These are phyloP conservation scores for Microglena sp. DNA, from an alignment of 139 green algal species.

Conservation along the genomic window DNA sequence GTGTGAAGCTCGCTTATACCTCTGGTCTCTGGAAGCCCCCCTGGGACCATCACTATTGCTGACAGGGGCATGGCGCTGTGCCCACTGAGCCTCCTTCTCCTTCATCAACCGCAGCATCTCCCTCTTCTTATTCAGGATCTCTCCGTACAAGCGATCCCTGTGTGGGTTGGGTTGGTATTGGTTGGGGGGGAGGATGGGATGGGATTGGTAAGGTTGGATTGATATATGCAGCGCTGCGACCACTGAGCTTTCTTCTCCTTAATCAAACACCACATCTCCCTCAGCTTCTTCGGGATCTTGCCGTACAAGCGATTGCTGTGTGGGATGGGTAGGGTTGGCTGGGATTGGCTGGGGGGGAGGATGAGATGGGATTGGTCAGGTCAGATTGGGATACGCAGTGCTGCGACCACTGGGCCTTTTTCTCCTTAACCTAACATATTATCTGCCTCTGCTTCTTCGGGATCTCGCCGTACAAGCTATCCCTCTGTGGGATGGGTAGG, in stretches of 20 bases:
- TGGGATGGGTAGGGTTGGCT: neutral
- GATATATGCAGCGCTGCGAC: too few relatives aligned
- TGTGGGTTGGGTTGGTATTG: conserved; percentile 31
- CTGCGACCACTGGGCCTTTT: too few relatives aligned
- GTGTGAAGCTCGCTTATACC: too few relatives aligned
- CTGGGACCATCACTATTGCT: too few relatives aligned
- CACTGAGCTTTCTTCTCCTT: conserved; percentile 44
- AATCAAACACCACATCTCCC: conserved; percentile 54
- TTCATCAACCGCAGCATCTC: conserved; percentile 54
- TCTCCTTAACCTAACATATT: conserved; percentile 40
- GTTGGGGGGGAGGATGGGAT: too few relatives aligned
- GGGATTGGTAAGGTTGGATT: neutral
- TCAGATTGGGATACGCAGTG: neutral
- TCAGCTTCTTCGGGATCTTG: conserved; percentile 81
- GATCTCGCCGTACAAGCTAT: conserved; percentile 83
- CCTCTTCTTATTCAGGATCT: conserved; percentile 83
- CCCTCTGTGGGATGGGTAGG: too few relatives aligned
- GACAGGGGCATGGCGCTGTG: too few relatives aligned
- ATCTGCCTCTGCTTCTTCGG: conserved; percentile 78
- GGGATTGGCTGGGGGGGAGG: too few relatives aligned
- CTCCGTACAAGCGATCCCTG: conserved; percentile 75
- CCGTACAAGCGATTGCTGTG: conserved; percentile 78
- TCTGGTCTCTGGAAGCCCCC: too few relatives aligned
- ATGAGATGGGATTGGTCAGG: neutral
- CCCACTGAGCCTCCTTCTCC: too few relatives aligned